Conservation (phyloP, 306 rosid genomes). For the Herpetospermum pedunculosum region DNA sequence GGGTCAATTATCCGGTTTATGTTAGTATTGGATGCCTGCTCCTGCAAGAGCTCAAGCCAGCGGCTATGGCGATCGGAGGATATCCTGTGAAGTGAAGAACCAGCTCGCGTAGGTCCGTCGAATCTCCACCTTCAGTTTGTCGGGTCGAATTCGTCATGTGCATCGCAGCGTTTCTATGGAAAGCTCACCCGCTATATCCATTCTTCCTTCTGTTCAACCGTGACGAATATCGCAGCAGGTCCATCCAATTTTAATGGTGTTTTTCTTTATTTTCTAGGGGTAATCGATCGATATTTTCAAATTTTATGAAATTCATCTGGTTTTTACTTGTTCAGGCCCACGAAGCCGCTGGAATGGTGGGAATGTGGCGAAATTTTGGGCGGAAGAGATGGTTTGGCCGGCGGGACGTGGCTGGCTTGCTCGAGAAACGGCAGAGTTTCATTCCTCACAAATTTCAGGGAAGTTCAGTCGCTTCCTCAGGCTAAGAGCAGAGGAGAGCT, state of each 20-base stretch:
- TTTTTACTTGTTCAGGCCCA: conserved; percentile 27
- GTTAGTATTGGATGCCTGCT: too few relatives aligned
- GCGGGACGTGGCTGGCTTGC: conserved; percentile 78
- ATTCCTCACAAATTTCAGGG: conserved; percentile 66
- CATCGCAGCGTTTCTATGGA: conserved; percentile 59
- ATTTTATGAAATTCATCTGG: not conserved
- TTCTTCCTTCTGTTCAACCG: conserved; percentile 44
- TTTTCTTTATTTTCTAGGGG: not conserved
- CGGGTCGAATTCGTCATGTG: conserved; percentile 28
- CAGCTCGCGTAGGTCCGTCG: not conserved
- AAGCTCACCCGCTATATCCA: conserved; percentile 51
- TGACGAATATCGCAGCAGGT: conserved; percentile 51
- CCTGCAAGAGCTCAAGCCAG: not conserved
- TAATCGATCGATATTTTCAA: not conserved
- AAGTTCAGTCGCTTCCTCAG: conserved; percentile 18
- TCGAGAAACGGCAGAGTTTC: conserved; percentile 45
- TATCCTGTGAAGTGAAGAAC: not conserved
- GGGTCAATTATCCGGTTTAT: too few relatives aligned
- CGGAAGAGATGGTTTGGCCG: conserved; percentile 50
- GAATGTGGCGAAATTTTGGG: conserved; percentile 37
- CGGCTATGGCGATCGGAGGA: not conserved
- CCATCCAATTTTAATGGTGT: conserved; percentile 8
- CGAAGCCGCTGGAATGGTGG: conserved; percentile 65
- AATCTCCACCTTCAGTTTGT: not conserved
- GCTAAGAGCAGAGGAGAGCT: conserved; percentile 68